A percentile compares a stretch with the other conserved stretches of the same genome.
phyloP scores from a whole-genome alignment of 1,284 basidiomycete genomes.

The Leccinum angustisporum region DNA sequence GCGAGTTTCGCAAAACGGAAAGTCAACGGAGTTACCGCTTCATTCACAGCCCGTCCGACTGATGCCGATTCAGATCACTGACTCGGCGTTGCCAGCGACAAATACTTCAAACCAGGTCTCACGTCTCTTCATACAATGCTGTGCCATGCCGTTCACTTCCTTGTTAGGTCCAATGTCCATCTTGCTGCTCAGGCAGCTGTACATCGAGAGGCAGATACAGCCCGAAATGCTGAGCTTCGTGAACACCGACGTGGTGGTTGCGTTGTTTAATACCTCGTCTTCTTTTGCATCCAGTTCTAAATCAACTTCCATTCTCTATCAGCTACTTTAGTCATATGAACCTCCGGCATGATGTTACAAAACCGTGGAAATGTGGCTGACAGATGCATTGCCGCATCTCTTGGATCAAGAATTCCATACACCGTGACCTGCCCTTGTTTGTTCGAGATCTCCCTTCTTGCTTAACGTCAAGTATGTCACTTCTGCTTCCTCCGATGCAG shows the following conservation, averaged over 20 bases:
- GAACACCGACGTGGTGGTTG: slow-evolving; percentile 80
- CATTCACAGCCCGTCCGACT: slow-evolving; percentile 38
- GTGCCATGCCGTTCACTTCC: slow-evolving; percentile 9
- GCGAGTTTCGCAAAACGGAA: slow-evolving; percentile 86
- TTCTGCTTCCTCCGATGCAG: not conserved
- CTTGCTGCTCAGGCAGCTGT: slow-evolving; percentile 78
- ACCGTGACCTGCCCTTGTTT: slow-evolving; percentile 72
- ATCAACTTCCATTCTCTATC: slow-evolving; percentile 16
- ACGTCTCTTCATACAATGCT: slow-evolving; percentile 5
- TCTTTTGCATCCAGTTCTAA: slow-evolving; percentile 8
- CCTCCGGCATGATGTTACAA: slow-evolving; percentile 42
- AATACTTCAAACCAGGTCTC: slow-evolving; percentile 92
- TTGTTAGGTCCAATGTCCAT: slow-evolving; percentile 76
- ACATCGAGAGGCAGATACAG: slow-evolving; percentile 87
- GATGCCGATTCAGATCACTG: slow-evolving; percentile 42
- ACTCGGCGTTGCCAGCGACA: slow-evolving; percentile 84
- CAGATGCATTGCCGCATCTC: slow-evolving; percentile 69
- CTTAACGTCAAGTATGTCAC: slow-evolving; percentile 80
- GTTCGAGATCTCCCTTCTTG: slow-evolving; percentile 89
- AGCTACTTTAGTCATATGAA: slow-evolving; percentile 80
- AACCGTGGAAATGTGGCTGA: not conserved
- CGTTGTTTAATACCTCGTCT: slow-evolving; percentile 66
- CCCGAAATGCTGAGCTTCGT: slow-evolving; percentile 90
- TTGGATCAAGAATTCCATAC: slow-evolving; percentile 89
- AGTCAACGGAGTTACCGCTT: slow-evolving; percentile 44